A percentile compares a stretch with the other conserved stretches of the same genome.
phyloP scores from a whole-genome alignment of 2,329 filamentous ascomycete genomes.

The Pestalotiopsis sp. region DNA sequence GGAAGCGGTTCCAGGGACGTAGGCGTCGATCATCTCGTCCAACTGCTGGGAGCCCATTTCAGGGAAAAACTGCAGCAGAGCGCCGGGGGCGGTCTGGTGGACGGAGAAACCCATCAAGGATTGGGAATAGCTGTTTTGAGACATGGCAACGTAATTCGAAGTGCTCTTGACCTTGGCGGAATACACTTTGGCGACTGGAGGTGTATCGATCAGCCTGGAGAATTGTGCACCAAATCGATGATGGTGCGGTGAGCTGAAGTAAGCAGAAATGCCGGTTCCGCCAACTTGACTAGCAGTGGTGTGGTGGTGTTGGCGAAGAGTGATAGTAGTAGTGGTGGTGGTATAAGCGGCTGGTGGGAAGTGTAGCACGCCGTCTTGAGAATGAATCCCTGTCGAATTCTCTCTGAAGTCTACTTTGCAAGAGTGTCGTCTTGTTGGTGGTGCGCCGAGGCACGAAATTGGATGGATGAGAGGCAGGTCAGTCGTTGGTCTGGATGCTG shows the following conservation, averaged over 20 bases:
- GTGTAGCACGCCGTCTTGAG: background rate
- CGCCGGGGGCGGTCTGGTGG: slow-evolving; percentile 60
- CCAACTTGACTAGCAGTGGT: background rate
- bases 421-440: background rate
- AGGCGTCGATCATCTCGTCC: slow-evolving; percentile 61
- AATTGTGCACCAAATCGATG: slow-evolving; percentile 9
- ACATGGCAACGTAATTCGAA: slow-evolving; percentile 30
- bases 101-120: slow-evolving; percentile 58
- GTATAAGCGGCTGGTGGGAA: background rate
- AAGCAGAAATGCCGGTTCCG: slow-evolving; percentile 8
- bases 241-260: background rate
- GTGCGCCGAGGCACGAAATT: background rate
- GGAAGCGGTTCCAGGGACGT: slow-evolving; percentile 54
- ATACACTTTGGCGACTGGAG: slow-evolving; percentile 20
- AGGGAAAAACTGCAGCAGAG: slow-evolving; percentile 67
- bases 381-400: background rate
- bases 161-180: slow-evolving; percentile 16
- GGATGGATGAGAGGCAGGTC: background rate
- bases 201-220: slow-evolving; percentile 2
- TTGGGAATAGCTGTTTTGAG: slow-evolving; percentile 36
- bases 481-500: background rate
- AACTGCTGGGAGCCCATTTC: slow-evolving; percentile 65
- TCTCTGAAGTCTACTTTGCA: background rate
- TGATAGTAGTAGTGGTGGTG: background rate
- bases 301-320: background rate